These are phyloP conservation scores for Aspergillus panamensis DNA, from an alignment of 495 filamentous ascomycete species.

Conservation along the genomic window DNA sequence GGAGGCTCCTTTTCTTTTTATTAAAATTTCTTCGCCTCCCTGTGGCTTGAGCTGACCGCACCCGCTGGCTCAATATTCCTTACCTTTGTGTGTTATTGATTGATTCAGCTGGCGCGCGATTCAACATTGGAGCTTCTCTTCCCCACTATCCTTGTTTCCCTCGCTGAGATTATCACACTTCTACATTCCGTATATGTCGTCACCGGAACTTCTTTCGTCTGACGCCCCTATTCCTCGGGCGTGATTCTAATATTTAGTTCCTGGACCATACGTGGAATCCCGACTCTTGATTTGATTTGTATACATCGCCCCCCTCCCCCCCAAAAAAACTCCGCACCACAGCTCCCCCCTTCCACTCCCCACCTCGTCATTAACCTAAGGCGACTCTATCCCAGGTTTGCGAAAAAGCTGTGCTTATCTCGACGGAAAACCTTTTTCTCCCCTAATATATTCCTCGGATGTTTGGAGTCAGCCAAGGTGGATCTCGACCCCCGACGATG, in stretches of 20 bases:
- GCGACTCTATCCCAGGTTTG: background rate
- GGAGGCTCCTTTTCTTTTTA: conserved; percentile 10
- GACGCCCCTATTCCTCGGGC: background rate
- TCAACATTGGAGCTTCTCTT: conserved; percentile 4
- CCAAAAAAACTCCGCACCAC: conserved; percentile 6
- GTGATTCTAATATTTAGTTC: background rate
- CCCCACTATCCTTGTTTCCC: conserved; percentile 4
- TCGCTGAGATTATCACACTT: background rate
- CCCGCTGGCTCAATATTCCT: background rate
- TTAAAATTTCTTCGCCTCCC: conserved; percentile 6
- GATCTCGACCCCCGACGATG: conserved; percentile 20
- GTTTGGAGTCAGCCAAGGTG: conserved; percentile 19
- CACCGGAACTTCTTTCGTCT: background rate
- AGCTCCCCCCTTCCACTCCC: conserved; percentile 4
- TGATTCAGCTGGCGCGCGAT: conserved; percentile 9
- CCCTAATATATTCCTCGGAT: conserved; percentile 5
- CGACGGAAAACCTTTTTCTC: background rate
- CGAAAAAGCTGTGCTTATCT: background rate
- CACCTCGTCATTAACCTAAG: background rate
- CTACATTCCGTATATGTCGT: background rate
- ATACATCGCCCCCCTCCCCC: conserved; percentile 7
- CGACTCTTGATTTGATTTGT: conserved; percentile 2
- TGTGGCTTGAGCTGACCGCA: conserved; percentile 5
- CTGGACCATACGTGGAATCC: background rate
- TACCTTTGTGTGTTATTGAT: conserved; percentile 6